These are phyloP conservation scores for Podaxis sp. DNA, from an alignment of 768 basidiomycete genomes.

Conservation along the genomic window DNA sequence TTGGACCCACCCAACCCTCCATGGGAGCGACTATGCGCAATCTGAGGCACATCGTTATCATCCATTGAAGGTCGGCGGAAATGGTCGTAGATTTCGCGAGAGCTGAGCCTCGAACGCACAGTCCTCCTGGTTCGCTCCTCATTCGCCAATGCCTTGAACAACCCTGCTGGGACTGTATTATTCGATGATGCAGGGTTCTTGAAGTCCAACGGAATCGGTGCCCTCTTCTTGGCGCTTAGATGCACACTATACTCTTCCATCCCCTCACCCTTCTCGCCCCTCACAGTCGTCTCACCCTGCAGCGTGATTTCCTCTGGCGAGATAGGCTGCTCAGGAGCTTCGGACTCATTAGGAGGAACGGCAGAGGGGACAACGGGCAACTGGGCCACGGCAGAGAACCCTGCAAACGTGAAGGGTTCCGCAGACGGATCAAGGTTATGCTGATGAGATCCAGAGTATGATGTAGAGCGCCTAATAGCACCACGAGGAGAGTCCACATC, in stretches of 20 bases:
- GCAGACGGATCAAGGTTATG: constrained; percentile 41
- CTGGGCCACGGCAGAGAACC: constrained; percentile 47
- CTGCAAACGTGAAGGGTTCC: constrained; percentile 67
- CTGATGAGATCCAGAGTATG: constrained; percentile 23
- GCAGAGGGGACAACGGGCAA: constrained; percentile 28
- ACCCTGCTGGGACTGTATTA: constrained; percentile 80
- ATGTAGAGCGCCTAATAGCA: constrained; percentile 35
- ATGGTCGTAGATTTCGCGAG: constrained; percentile 72
- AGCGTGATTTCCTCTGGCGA: constrained; percentile 17
- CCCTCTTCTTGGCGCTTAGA: constrained; percentile 48
- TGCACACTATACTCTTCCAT: constrained; percentile 14
- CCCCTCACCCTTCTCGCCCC: constrained; percentile 12
- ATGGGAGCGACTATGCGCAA: constrained; percentile 52
- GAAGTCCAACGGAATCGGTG: constrained; percentile 79
- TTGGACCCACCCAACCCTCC: constrained; percentile 56
- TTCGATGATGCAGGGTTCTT: constrained; percentile 42
- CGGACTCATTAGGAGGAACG: constrained; percentile 11
- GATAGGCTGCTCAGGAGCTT: not conserved
- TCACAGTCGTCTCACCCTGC: not conserved
- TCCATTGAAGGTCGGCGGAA: constrained; percentile 72
- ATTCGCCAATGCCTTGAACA: constrained; percentile 74
- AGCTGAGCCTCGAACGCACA: constrained; percentile 76
- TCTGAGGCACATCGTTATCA: constrained; percentile 66
- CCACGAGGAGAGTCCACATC: constrained; percentile 47
- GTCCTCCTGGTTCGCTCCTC: constrained; percentile 63